A percentile compares a stretch with the other conserved stretches of the same genome.
phyloP scores from a whole-genome alignment of 2,329 filamentous ascomycete species.

The Emergomyces orientalis region DNA sequence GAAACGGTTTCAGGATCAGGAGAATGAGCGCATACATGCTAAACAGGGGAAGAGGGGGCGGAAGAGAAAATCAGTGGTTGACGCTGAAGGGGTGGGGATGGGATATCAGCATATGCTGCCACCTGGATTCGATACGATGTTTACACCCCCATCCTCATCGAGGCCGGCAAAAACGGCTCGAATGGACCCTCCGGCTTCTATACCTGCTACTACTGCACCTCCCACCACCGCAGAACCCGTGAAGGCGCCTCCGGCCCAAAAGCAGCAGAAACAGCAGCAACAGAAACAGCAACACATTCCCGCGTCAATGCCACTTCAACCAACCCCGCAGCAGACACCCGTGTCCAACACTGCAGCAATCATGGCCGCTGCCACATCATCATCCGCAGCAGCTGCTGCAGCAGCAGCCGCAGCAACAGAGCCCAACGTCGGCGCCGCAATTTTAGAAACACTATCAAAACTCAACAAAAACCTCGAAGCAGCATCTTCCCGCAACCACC shows the following conservation, averaged over 20 bases:
- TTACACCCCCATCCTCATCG: slow-evolving; percentile 18
- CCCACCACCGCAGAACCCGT: slow-evolving; percentile 7
- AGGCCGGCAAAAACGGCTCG: background rate
- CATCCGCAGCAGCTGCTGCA: slow-evolving; percentile 11
- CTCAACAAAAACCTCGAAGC: slow-evolving; percentile 31
- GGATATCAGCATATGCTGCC: slow-evolving; percentile 20
- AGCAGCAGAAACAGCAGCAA: background rate
- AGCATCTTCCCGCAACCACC: slow-evolving; percentile 19
- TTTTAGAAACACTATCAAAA: slow-evolving; percentile 30
- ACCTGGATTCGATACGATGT: slow-evolving; percentile 34
- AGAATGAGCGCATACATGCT: slow-evolving; percentile 30
- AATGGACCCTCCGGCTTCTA: background rate
- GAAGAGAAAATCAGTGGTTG: slow-evolving; percentile 20
- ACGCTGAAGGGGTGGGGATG: slow-evolving; percentile 1
- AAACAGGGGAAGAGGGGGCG: slow-evolving; percentile 26
- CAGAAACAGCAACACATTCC: background rate
- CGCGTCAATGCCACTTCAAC: slow-evolving; percentile 6
- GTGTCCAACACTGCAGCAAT: slow-evolving; percentile 11
- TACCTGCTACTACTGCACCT: background rate
- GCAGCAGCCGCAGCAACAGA: slow-evolving; percentile 13
- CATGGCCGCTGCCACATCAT: slow-evolving; percentile 10
- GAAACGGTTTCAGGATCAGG: slow-evolving; percentile 32
- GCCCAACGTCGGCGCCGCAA: slow-evolving; percentile 24
- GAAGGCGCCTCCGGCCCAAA: slow-evolving; percentile 3
- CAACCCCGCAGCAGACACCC: slow-evolving; percentile 2